Evolutionary conservation across 106 monocot genomes (phyloP).

Genomic region (Allium cepa): DNA sequence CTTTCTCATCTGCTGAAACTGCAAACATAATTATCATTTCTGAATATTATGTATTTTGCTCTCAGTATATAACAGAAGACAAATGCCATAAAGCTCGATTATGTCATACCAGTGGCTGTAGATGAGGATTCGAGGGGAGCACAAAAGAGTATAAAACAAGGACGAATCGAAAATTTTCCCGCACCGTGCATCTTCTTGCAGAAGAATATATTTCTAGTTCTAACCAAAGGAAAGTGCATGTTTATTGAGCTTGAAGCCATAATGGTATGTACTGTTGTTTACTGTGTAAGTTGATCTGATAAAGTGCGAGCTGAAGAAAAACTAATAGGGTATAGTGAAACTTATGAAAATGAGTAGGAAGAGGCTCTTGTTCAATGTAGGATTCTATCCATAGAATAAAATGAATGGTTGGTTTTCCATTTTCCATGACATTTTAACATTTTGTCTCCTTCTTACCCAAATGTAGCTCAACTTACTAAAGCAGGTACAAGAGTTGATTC

Average conservation of each 20-base stretch:
- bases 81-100: background rate
- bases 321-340: no score
- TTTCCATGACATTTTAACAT: no score
- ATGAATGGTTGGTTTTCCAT: no score
- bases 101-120: conserved; percentile 16
- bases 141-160: conserved; percentile 3
- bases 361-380: no score
- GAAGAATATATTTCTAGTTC: conserved; percentile 7
- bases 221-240: conserved; percentile 16
- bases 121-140: conserved; percentile 31
- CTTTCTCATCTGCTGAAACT: conserved; percentile 4
- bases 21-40: background rate
- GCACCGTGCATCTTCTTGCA: no score
- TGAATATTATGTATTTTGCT: background rate
- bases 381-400: no score
- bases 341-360: no score
- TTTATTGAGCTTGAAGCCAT: conserved; percentile 42
- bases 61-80: background rate
- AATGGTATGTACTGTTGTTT: background rate
- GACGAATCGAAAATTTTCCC: background rate
- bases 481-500: no score
- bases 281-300: no score
- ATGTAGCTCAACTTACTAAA: no score
- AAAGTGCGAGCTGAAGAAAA: no score
- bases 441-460: no score